phyloP scores from a whole-genome alignment of 2,329 filamentous ascomycete genomes.

The Akanthomyces lecanii region DNA sequence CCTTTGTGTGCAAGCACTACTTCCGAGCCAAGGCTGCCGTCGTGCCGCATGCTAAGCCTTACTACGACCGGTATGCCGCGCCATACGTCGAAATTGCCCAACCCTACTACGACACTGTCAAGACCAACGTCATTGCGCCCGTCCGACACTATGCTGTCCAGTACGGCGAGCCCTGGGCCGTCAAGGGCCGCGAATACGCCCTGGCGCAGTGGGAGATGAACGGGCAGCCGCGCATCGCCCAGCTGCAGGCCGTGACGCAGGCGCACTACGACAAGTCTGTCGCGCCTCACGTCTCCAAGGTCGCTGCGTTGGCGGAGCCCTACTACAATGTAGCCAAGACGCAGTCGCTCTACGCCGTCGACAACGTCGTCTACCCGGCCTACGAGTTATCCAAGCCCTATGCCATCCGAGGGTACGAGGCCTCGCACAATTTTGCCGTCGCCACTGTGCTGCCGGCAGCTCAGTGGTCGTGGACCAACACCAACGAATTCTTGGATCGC shows the following conservation, averaged over 20 bases:
- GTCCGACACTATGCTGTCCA: constrained; percentile 61
- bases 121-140: constrained; percentile 65
- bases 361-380: constrained; percentile 68
- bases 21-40: constrained; percentile 59
- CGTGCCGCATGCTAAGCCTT: constrained; percentile 73
- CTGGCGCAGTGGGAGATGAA: constrained; percentile 73
- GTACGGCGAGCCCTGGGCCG: constrained; percentile 70
- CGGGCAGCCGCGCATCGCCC: constrained; percentile 68
- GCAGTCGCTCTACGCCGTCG: constrained; percentile 63
- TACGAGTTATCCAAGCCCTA: constrained; percentile 75
- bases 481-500: constrained; percentile 66
- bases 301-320: constrained; percentile 55
- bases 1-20: constrained; percentile 81
- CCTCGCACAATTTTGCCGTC: constrained; percentile 62
- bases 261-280: constrained; percentile 66
- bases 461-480: constrained; percentile 65
- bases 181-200: constrained; percentile 62
- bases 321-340: constrained; percentile 66
- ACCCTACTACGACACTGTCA: constrained; percentile 66
- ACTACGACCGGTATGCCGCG: constrained; percentile 79
- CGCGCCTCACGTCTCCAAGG: constrained; percentile 68
- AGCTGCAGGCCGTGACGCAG: constrained; percentile 57
- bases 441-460: constrained; percentile 69
- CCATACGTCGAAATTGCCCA: constrained; percentile 73
- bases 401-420: constrained; percentile 61